phyloP scores from a whole-genome alignment of 495 filamentous ascomycete species.

The Neurospora intermedia region DNA sequence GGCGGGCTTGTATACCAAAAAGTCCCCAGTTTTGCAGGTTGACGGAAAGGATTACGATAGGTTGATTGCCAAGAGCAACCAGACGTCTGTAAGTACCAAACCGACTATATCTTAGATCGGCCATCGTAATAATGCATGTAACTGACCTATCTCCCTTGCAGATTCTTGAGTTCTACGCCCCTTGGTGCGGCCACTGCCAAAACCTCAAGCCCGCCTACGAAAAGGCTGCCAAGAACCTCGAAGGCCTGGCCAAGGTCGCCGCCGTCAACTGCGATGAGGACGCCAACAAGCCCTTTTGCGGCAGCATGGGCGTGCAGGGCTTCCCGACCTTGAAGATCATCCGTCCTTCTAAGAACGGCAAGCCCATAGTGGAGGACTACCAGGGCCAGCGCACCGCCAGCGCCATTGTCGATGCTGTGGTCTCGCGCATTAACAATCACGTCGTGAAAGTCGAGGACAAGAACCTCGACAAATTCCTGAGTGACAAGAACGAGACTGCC shows the following conservation, averaged over 20 bases:
- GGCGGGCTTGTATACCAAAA: slow-evolving; percentile 74
- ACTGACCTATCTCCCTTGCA: background rate
- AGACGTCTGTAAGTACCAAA: slow-evolving; percentile 65
- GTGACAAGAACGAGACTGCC: slow-evolving; percentile 56
- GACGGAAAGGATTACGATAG: slow-evolving; percentile 74
- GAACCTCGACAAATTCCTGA: slow-evolving; percentile 66
- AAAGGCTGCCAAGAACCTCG: slow-evolving; percentile 79
- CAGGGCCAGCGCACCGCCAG: slow-evolving; percentile 71
- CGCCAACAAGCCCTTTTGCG: slow-evolving; percentile 81
- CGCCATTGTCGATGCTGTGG: slow-evolving; percentile 77
- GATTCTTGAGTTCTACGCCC: slow-evolving; percentile 78
- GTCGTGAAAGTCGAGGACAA: slow-evolving; percentile 81
- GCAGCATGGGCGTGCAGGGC: slow-evolving; percentile 80
- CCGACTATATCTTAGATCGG: background rate
- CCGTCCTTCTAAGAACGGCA: slow-evolving; percentile 63
- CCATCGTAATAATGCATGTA: slow-evolving; percentile 3
- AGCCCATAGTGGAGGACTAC: slow-evolving; percentile 87
- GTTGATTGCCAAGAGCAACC: slow-evolving; percentile 78
- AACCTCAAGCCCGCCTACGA: slow-evolving; percentile 94
- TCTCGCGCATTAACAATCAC: slow-evolving; percentile 81
- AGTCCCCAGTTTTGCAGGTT: slow-evolving; percentile 77
- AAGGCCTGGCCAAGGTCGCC: slow-evolving; percentile 85
- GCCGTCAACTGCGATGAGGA: slow-evolving; percentile 96
- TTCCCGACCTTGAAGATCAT: slow-evolving; percentile 97
- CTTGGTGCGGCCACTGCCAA: slow-evolving; percentile 94